These are phyloP conservation scores for Cytospora schulzeri DNA, from an alignment of 2,329 filamentous ascomycete genomes.

Conservation along the genomic window DNA sequence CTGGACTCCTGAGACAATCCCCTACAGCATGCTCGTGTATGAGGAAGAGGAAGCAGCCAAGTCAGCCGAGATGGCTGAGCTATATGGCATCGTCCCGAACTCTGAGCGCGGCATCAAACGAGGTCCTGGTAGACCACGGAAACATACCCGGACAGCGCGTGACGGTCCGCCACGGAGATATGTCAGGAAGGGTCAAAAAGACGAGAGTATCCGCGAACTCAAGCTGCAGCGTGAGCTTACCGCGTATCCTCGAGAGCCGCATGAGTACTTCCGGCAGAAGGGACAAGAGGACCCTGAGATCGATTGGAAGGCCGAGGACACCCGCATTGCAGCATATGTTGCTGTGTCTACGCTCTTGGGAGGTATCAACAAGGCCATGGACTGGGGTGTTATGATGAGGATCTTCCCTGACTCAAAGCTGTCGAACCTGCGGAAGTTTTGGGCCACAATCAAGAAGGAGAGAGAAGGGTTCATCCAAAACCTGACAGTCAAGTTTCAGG, in stretches of 20 bases:
- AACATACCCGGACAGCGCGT: conserved; percentile 4
- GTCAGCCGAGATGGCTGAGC: conserved; percentile 27
- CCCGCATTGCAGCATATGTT: conserved; percentile 59
- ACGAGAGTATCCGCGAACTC: conserved; percentile 31
- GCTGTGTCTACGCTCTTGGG: conserved; percentile 61
- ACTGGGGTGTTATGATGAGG: conserved; percentile 61
- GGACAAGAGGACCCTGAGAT: conserved; percentile 39
- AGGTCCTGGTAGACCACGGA: conserved; percentile 20
- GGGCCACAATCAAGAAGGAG: conserved; percentile 54
- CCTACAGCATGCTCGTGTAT: conserved; percentile 43
- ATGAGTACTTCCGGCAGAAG: conserved; percentile 39
- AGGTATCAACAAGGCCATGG: conserved; percentile 59
- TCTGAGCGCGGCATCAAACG: conserved; percentile 13
- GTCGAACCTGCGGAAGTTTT: conserved; percentile 56
- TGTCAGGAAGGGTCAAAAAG: conserved; percentile 26
- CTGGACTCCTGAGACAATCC: conserved; percentile 45
- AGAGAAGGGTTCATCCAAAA: conserved; percentile 56
- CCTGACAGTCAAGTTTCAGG: conserved; percentile 65
- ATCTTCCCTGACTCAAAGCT: conserved; percentile 58
- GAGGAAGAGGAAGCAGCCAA: conserved; percentile 34
- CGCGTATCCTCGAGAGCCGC: conserved; percentile 37
- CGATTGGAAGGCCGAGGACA: conserved; percentile 47
- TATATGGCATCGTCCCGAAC: conserved; percentile 24
- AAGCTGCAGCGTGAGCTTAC: conserved; percentile 38
- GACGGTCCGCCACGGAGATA: conserved; percentile 23